Conservation (phyloP, 2,329 filamentous ascomycete genomes). For the Ascochyta pisi region DNA sequence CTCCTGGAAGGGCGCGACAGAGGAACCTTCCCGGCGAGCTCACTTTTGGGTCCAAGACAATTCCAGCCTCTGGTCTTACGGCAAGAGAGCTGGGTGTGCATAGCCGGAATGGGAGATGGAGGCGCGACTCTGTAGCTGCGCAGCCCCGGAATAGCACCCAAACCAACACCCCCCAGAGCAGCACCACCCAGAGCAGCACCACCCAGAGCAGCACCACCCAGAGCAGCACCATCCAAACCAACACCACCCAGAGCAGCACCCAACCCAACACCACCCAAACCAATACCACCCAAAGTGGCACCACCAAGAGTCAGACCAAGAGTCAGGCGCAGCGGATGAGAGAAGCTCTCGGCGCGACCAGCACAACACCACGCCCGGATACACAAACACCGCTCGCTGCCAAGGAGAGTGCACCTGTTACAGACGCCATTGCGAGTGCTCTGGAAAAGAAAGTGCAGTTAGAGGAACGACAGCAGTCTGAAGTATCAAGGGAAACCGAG, state of each 20-base stretch:
- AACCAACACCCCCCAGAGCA: too few species aligned
- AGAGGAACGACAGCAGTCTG: background rate
- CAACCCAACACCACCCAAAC: too few species aligned
- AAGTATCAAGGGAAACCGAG: background rate
- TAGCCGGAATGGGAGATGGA: background rate
- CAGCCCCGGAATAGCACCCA: background rate
- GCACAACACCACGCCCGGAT: background rate
- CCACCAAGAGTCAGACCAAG: too few species aligned
- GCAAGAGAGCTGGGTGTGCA: background rate
- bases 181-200: too few species aligned
- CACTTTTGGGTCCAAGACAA: background rate
- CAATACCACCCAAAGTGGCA: too few species aligned
- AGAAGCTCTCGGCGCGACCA: background rate
- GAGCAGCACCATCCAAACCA: too few species aligned
- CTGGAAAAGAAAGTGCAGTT: background rate
- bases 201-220: too few species aligned
- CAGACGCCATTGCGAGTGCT: background rate
- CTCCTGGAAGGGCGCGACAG: constrained; percentile 3
- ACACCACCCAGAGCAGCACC: too few species aligned
- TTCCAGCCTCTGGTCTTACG: background rate
- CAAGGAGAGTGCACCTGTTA: background rate
- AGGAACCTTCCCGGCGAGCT: background rate
- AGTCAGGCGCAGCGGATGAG: constrained; percentile 6
- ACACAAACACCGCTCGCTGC: background rate
- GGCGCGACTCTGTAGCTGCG: background rate